A percentile compares a stretch with the other conserved stretches of the same genome.
These are phyloP conservation scores for Kwoniella shandongensis DNA, from an alignment of 768 basidiomycete species.

Conservation along the genomic window DNA sequence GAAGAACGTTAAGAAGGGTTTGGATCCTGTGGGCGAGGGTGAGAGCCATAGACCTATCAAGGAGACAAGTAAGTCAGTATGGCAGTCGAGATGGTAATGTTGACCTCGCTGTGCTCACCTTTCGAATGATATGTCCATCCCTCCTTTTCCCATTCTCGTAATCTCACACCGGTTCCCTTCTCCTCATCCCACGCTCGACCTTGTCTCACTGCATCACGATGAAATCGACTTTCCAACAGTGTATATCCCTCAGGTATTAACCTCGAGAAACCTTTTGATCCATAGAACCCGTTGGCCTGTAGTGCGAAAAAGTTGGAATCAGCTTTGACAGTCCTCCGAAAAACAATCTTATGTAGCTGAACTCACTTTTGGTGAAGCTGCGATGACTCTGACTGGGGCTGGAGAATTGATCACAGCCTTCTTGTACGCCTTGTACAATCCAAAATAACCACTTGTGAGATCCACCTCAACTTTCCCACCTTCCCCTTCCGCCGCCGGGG, in stretches of 20 bases:
- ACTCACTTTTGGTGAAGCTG: constrained; percentile 78
- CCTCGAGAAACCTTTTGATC: constrained; percentile 82
- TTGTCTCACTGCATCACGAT: constrained; percentile 37
- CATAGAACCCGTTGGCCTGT: constrained; percentile 94
- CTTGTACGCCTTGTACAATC: constrained; percentile 77
- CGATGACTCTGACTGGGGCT: constrained; percentile 66
- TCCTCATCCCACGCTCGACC: constrained; percentile 34
- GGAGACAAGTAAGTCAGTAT: too few relatives aligned
- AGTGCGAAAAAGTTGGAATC: neutral
- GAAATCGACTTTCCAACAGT: constrained; percentile 75
- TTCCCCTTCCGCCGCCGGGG: constrained; percentile 5
- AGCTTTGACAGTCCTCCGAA: neutral
- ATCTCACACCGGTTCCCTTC: constrained; percentile 60
- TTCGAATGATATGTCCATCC: constrained; percentile 99
- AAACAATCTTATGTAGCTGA: neutral
- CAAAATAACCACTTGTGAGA: constrained; percentile 94
- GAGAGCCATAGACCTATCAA: constrained; percentile 81
- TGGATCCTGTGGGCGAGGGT: constrained; percentile 12
- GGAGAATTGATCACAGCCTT: constrained; percentile 63
- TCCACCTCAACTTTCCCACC: constrained; percentile 63
- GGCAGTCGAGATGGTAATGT: too few relatives aligned
- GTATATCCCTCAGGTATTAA: constrained; percentile 96
- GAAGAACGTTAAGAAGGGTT: constrained; percentile 75
- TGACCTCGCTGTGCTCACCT: too few relatives aligned
- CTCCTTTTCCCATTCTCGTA: constrained; percentile 80